phyloP scores from a whole-genome alignment of 495 filamentous ascomycete genomes.

The Penicillium parvum region DNA sequence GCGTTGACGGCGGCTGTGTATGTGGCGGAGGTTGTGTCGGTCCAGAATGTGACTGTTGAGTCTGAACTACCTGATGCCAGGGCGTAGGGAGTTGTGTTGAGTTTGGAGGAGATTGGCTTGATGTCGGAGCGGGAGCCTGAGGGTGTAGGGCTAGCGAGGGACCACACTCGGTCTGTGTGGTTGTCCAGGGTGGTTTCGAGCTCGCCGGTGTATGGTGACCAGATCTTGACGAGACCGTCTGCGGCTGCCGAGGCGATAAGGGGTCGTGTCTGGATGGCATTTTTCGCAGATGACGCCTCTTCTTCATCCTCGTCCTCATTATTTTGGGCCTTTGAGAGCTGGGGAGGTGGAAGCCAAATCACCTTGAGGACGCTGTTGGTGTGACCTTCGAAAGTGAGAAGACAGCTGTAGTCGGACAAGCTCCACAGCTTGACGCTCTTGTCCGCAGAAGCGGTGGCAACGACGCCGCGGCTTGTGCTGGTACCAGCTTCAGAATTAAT shows the following conservation, averaged over 20 bases:
- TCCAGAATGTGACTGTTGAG: slow-evolving; percentile 90
- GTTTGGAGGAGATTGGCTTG: slow-evolving; percentile 27
- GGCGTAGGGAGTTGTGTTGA: slow-evolving; percentile 46
- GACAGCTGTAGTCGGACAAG: slow-evolving; percentile 84
- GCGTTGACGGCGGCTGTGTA: slow-evolving; percentile 63
- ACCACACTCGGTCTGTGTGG: slow-evolving; percentile 91
- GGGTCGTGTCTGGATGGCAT: slow-evolving; percentile 37
- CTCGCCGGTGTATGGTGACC: slow-evolving; percentile 80
- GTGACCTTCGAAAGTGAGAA: slow-evolving; percentile 93
- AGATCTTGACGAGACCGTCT: slow-evolving; percentile 95
- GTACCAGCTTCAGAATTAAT: slow-evolving; percentile 61
- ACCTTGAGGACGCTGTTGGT: slow-evolving; percentile 93
- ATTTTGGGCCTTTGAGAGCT: slow-evolving; percentile 29
- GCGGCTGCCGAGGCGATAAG: slow-evolving; percentile 83
- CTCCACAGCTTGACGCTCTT: slow-evolving; percentile 97
- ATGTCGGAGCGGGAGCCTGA: slow-evolving; percentile 39
- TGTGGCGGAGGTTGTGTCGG: slow-evolving; percentile 81
- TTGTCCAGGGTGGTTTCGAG: slow-evolving; percentile 86
- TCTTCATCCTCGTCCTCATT: slow-evolving; percentile 37
- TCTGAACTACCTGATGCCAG: slow-evolving; percentile 88
- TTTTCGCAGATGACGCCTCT: slow-evolving; percentile 20
- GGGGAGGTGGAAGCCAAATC: slow-evolving; percentile 72
- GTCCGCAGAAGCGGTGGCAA: slow-evolving; percentile 87
- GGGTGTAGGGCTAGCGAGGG: slow-evolving; percentile 64
- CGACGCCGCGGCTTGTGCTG: slow-evolving; percentile 61